These are phyloP conservation scores for Auricularia sp. DNA, from an alignment of 768 basidiomycete genomes.

Conservation along the genomic window DNA sequence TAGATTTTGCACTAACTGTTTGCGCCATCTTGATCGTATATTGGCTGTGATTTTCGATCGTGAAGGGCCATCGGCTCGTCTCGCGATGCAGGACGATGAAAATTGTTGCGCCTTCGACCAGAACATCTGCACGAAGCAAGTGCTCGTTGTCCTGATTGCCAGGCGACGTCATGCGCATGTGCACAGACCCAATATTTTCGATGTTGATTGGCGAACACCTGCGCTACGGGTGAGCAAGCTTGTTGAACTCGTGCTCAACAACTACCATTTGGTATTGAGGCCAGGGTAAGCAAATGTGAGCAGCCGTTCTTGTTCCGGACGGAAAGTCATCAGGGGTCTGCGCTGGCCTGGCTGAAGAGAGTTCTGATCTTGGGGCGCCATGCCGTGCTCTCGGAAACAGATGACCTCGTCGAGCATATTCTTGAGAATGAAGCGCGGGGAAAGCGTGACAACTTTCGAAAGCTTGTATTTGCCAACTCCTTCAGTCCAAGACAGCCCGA, in stretches of 20 bases:
- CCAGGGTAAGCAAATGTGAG: constrained; percentile 84
- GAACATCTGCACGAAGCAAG: constrained; percentile 66
- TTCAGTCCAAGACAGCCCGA: constrained; percentile 87
- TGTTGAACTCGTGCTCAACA: constrained; percentile 6
- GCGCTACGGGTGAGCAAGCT: constrained; percentile 1
- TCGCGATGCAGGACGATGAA: constrained; percentile 69
- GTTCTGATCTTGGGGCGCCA: constrained; percentile 49
- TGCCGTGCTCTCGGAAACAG: constrained; percentile 79
- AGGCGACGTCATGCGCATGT: constrained; percentile 56
- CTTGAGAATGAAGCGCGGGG: constrained; percentile 84
- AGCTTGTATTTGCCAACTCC: constrained; percentile 97
- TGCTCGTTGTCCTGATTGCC: constrained; percentile 28
- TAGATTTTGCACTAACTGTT: constrained; percentile 37
- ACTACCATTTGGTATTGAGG: constrained; percentile 70
- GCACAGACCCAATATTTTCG: constrained; percentile 77
- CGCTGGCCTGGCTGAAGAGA: constrained; percentile 59
- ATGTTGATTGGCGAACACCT: constrained; percentile 93
- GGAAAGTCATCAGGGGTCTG: constrained; percentile 56
- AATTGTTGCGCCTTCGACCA: constrained; percentile 79
- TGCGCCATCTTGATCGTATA: constrained; percentile 61
- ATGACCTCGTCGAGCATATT: constrained; percentile 65
- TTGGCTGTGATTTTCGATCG: constrained; percentile 82
- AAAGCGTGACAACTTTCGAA: constrained; percentile 83
- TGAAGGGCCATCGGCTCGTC: constrained; percentile 76
- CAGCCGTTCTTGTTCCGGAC: constrained; percentile 57